Evolutionary conservation across 1,284 basidiomycete species (phyloP), one percentile per base, ranked within the genome.

Genomic region (Mycena citricolor): DNA sequence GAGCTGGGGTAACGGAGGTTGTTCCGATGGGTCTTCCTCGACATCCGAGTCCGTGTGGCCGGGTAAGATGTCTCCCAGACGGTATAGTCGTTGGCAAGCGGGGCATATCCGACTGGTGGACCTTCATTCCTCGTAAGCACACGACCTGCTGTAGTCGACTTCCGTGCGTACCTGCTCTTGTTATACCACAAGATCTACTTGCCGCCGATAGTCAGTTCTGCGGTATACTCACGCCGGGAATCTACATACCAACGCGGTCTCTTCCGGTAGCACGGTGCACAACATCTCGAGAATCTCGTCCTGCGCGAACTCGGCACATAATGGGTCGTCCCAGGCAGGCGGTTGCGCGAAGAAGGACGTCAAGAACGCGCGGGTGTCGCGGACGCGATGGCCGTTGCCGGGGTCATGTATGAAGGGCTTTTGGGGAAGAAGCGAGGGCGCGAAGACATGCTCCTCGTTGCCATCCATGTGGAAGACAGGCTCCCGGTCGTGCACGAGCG

Each of bases 121-220:
- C 3, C 4, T 13, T 2, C 4, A 16, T 3, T 10, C 14, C 21
- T 22, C 10, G 7, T 14, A 8, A 2, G 5, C 3, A 14, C 8
- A 8, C 8, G 16, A 35, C 21, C 8, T n/a, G n/a, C n/a, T n/a
- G n/a, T n/a, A n/a, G n/a, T n/a, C n/a, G n/a, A n/a, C n/a, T n/a
- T n/a, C n/a, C n/a, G n/a, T n/a, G n/a, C n/a, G n/a, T 32, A 49
- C 47, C 86, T 74, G 58, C 82, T 86, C 64, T 86, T 87, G 67
- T 90, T 90, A 57, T 88, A 89, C 84, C 86, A 89, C 17, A 88
- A 54, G n/a, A 86, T 81, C 86, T 89, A 47, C n/a, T 20, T 32
- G 34, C n/a, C 30, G 20, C 14, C 44, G n/a, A 14, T 35, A 21
- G 12, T 32, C 20, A 16, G 24, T 26, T 51, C 13, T 21, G 32